Evolutionary conservation across 148 eudicot genomes (phyloP).

Genomic region (Tetragonia tetragonoides): DNA sequence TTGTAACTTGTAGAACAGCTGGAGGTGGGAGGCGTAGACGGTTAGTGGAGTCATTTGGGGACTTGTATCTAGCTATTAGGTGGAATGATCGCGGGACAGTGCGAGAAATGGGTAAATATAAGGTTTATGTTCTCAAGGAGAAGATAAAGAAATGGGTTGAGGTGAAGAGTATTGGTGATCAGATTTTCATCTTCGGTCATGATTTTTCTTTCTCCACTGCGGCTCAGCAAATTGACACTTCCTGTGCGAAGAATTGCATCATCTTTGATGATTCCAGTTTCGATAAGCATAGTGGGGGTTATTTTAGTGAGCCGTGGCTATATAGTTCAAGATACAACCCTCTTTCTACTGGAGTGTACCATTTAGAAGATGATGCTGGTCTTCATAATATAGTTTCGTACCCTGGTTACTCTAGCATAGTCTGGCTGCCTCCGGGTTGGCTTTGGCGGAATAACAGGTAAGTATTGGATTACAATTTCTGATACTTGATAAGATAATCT

Average conservation of each 20-base stretch:
- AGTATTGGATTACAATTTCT: not conserved
- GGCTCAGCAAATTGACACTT: not conserved
- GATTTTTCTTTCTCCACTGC: conserved; percentile 18
- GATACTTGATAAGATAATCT: too few species aligned
- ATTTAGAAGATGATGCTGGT: not conserved
- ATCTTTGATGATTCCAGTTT: conserved; percentile 5
- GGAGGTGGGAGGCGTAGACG: conserved; percentile 23
- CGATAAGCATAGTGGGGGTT: not conserved
- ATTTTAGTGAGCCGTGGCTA: not conserved
- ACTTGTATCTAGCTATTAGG: conserved; percentile 15
- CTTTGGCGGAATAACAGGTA: not conserved
- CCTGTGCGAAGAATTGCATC: conserved; percentile 10
- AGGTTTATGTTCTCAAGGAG: conserved; percentile 15
- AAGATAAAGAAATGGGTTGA: conserved; percentile 2
- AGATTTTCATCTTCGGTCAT: conserved; percentile 13
- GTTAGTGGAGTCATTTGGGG: conserved; percentile 13
- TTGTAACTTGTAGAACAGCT: not conserved
- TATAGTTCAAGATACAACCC: not conserved
- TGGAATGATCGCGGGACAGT: not conserved
- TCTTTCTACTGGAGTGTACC: not conserved
- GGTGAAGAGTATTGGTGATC: conserved; percentile 14
- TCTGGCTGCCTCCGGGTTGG: not conserved
- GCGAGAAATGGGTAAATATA: not conserved
- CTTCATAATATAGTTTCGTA: not conserved
- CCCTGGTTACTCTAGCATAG: not conserved